Percentiles rank a stretch among this genome's conserved stretches.
phyloP scores from a whole-genome alignment of 2,329 filamentous ascomycete genomes.

The Harringtonia lauricola region DNA sequence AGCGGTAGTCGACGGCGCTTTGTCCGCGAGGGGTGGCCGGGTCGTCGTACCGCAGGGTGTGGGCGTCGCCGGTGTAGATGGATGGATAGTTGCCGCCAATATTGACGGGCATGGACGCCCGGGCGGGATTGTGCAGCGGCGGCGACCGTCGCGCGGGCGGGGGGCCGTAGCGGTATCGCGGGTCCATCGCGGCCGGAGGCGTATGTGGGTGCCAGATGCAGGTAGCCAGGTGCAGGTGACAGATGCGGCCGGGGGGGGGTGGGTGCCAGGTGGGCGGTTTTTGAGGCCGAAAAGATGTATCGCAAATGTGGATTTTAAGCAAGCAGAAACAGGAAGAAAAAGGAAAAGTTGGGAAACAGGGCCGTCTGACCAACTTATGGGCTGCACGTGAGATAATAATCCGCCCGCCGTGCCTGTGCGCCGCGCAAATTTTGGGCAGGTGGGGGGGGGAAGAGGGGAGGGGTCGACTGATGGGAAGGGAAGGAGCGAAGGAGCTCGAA shows the following conservation, averaged over 20 bases:
- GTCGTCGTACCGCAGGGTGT: conserved; percentile 25
- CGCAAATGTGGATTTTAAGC: no score
- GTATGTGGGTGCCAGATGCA: no score
- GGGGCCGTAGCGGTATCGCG: conserved; percentile 11
- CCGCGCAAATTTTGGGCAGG: conserved; percentile 7
- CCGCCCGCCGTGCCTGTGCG: background rate
- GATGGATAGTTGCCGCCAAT: conserved; percentile 30
- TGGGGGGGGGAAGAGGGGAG: conserved; percentile 7
- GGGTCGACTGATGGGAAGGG: background rate
- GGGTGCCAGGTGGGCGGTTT: no score
- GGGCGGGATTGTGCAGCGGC: conserved; percentile 30
- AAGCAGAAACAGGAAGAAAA: no score
- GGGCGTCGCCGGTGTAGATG: conserved; percentile 37
- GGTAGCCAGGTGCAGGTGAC: no score
- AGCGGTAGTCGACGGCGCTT: conserved; percentile 7
- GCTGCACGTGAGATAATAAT: conserved; percentile 3
- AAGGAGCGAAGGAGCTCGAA: background rate
- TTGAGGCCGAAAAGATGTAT: no score
- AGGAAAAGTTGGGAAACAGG: background rate
- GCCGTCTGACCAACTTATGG: no score
- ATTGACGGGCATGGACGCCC: conserved; percentile 38
- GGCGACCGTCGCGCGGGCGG: conserved; percentile 28
- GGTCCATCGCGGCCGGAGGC: conserved; percentile 12
- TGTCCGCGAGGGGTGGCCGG: conserved; percentile 7
- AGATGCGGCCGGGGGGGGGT: no score